Evolutionary conservation across 306 rosid species (phyloP).

Genomic region (Lagenaria siceraria): DNA sequence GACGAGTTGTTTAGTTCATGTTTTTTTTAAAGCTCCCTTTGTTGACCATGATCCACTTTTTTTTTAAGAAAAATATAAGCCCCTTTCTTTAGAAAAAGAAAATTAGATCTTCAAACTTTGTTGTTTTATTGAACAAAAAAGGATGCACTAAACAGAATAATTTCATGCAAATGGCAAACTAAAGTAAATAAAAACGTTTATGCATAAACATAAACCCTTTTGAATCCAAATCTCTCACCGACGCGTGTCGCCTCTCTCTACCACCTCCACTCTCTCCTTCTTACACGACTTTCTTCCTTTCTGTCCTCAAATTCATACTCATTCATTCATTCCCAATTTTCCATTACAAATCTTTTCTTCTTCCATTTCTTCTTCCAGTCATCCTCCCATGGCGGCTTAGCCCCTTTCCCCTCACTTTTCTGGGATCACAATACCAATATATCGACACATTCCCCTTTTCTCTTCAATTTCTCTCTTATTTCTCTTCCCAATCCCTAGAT

Average conservation of each 20-base stretch:
- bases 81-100: too few species aligned
- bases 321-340: not conserved
- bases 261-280: too few species aligned
- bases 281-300: not conserved
- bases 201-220: not conserved
- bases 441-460: not conserved
- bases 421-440: slow-evolving; percentile 13
- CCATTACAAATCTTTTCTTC: not conserved
- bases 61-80: too few species aligned
- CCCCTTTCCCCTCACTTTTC: slow-evolving; percentile 14
- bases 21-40: too few species aligned
- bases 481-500: slow-evolving; percentile 8
- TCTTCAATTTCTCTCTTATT: not conserved
- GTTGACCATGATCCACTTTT: too few species aligned
- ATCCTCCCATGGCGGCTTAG: too few species aligned
- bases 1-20: too few species aligned
- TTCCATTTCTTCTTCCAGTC: too few species aligned
- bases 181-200: not conserved
- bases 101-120: too few species aligned
- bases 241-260: too few species aligned
- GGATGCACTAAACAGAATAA: not conserved
- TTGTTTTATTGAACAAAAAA: too few species aligned
- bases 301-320: not conserved
- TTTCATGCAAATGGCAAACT: not conserved
- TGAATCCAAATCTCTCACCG: not conserved